Base-by-base conservation (phyloP, 257 asterid genomes). In the Solanum etuberosum region DNA sequence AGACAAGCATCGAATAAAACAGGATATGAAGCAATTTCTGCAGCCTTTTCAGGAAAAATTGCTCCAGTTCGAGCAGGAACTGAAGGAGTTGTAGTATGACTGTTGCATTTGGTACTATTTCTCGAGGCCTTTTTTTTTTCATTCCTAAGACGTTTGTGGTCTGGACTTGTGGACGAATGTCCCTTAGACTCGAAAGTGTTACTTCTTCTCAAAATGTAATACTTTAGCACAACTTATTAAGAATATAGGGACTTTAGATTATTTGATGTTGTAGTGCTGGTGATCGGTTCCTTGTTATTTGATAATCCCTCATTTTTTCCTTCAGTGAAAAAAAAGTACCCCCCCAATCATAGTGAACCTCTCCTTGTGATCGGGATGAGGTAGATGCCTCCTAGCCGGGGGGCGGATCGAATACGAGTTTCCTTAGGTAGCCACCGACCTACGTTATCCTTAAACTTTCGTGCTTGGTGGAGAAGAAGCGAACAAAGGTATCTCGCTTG, bases 21-120 rank as follows among this genome's bases (percentile, higher is more conserved):
- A 90, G 59, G 98, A 94, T 82, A 83, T 96, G 78, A 93, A 91
- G 68, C 86, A 86, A 65, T 93, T 93, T 86, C 65, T 95, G 92
- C 93, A 89, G 92, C 99, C 98, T 9, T 90, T 96, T 63, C 92
- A 90, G 29, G 92, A 93, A 91, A 93, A 92, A 76, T 78, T 96
- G 89, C 88, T 80, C 20, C 91, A 89, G 82, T 96, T 96, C 80
- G 99, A 96, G 93, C 92, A 90, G 92, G 98, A 96, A 89, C 96
- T 96, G 84, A 94, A 95, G 91, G 93, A 87, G n/a, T 88, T 95
- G 78, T 93, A 92, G 89, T 16, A 38, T 23, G 83, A 46, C 46
- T 12, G 11, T 85, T 37, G 32, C 38, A 46, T 42, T 71, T n/a
- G 83, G 31, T 38, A 46, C 29, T 57, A 12, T 35, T 20, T n/a